A percentile compares a stretch with the other conserved stretches of the same genome.
Conservation (phyloP, 257 asterid species). For the Echium plantagineum region DNA sequence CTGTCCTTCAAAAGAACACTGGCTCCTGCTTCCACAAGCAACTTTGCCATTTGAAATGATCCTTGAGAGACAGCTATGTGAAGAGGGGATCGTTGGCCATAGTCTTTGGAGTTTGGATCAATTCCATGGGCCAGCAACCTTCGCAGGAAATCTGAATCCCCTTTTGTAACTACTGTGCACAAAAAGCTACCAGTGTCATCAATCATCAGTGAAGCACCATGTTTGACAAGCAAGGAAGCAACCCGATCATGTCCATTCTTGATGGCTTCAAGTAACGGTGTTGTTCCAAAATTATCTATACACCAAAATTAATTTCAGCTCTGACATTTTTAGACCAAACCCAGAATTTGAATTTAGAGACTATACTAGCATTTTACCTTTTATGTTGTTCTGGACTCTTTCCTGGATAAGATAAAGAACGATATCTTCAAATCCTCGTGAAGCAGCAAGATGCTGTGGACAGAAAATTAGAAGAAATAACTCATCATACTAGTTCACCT, state of each 20-base stretch:
- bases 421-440: slow-evolving; percentile 69
- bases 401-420: slow-evolving; percentile 57
- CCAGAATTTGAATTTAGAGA: neutral
- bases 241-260: slow-evolving; percentile 69
- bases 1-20: slow-evolving; percentile 72
- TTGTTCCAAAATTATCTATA: slow-evolving; percentile 66
- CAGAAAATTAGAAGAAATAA: neutral
- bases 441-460: slow-evolving; percentile 90
- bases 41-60: slow-evolving; percentile 50
- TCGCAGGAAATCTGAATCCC: slow-evolving; percentile 68
- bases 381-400: slow-evolving; percentile 42
- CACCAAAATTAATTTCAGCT: slow-evolving; percentile 2
- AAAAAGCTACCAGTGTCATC: slow-evolving; percentile 58
- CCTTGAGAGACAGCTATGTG: slow-evolving; percentile 85
- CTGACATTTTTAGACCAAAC: neutral
- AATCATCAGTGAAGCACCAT: slow-evolving; percentile 61
- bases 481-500: neutral
- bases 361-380: slow-evolving; percentile 29
- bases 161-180: slow-evolving; percentile 54
- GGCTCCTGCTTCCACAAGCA: slow-evolving; percentile 86
- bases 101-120: slow-evolving; percentile 65
- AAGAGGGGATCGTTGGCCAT: slow-evolving; percentile 76
- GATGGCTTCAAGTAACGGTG: slow-evolving; percentile 73
- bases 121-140: slow-evolving; percentile 52
- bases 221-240: slow-evolving; percentile 44